Evolutionary conservation across 495 filamentous ascomycete species (phyloP).

Genomic region (Cairneyella variabilis): DNA sequence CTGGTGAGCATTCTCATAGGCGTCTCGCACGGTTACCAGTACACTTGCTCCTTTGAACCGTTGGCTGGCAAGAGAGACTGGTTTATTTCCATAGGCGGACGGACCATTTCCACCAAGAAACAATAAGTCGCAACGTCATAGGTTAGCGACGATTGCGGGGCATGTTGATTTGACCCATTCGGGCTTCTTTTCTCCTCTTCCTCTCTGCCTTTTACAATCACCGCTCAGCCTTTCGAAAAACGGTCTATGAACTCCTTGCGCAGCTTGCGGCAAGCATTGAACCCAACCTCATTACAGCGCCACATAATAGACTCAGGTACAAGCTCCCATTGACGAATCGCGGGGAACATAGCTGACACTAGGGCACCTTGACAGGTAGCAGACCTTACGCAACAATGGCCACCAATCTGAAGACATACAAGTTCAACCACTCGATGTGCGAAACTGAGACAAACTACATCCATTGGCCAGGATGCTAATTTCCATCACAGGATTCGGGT

Average conservation of each 20-base stretch:
- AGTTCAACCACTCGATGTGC: conserved; percentile 79
- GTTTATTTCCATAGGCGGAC: no score
- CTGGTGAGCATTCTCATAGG: no score
- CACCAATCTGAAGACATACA: conserved; percentile 75
- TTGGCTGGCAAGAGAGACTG: no score
- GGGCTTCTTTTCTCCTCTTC: not conserved
- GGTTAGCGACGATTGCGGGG: not conserved
- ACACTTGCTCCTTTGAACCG: no score
- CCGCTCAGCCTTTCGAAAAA: not conserved
- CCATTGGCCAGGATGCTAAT: conserved; percentile 19
- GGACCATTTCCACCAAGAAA: not conserved
- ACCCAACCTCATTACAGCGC: conserved; percentile 8
- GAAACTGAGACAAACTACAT: conserved; percentile 25
- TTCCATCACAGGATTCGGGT: conserved; percentile 74
- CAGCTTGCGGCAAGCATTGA: conserved; percentile 14
- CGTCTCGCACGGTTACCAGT: no score
- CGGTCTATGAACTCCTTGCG: conserved; percentile 14
- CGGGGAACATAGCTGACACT: not conserved
- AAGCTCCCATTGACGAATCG: not conserved
- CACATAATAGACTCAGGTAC: conserved; percentile 19
- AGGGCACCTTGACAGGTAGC: conserved; percentile 16
- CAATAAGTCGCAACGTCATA: not conserved
- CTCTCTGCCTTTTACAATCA: not conserved
- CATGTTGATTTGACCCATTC: not conserved
- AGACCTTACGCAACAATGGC: conserved; percentile 55